These are phyloP conservation scores for Colletotrichum somersetense DNA, from an alignment of 2,329 filamentous ascomycete species.

Conservation along the genomic window DNA sequence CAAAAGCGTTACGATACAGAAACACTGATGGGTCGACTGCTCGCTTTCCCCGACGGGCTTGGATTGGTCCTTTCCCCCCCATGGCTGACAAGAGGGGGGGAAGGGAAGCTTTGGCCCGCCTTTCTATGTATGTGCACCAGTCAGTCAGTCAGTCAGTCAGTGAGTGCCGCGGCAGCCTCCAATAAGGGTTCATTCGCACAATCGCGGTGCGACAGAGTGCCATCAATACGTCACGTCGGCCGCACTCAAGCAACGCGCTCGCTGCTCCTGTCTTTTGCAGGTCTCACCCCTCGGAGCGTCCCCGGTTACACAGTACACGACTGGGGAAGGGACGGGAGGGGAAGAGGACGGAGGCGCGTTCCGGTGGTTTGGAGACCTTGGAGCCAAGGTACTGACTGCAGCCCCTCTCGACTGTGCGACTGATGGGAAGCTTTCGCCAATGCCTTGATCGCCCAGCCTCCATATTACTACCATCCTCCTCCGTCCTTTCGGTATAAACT, in stretches of 20 bases:
- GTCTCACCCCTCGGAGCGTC: background rate
- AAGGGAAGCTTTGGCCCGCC: background rate
- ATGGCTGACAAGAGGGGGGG: background rate
- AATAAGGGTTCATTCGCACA: conserved; percentile 7
- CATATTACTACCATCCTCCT: conserved; percentile 26
- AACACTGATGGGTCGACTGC: conserved; percentile 35
- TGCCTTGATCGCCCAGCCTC: conserved; percentile 21
- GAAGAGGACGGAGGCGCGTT: conserved; percentile 2
- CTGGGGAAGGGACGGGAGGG: background rate
- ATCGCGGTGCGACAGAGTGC: conserved; percentile 4
- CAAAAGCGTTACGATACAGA: conserved; percentile 41
- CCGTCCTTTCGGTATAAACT: background rate
- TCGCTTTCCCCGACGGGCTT: conserved; percentile 11
- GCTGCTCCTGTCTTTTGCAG: too few relatives aligned
- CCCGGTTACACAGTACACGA: background rate
- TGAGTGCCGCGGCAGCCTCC: conserved; percentile 31
- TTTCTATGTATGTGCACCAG: conserved; percentile 4
- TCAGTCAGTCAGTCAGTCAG: conserved; percentile 31
- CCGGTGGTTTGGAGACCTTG: conserved; percentile 7
- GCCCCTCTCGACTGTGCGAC: conserved; percentile 15
- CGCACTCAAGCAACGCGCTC: conserved; percentile 5
- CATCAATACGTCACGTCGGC: conserved; percentile 30
- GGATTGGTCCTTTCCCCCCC: conserved; percentile 24
- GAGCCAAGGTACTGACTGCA: conserved; percentile 5
- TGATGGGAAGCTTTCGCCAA: conserved; percentile 21